These are phyloP conservation scores for Myriosclerotinia scirpicola DNA, from an alignment of 2,329 filamentous ascomycete genomes.

Conservation along the genomic window DNA sequence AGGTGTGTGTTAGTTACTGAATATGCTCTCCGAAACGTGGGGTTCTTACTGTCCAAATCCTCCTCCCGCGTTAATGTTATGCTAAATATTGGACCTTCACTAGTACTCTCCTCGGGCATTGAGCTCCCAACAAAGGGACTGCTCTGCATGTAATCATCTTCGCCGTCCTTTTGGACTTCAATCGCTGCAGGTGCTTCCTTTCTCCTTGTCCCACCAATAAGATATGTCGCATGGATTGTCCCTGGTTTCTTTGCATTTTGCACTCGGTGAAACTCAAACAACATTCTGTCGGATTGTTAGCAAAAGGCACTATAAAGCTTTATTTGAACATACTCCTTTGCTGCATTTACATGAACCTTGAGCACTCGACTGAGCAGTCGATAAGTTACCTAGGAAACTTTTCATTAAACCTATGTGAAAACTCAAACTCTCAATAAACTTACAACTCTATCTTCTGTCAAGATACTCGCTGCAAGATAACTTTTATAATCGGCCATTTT, in stretches of 20 bases:
- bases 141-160: constrained; percentile 66
- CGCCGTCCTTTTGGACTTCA: constrained; percentile 52
- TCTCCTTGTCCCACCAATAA: constrained; percentile 70
- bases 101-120: constrained; percentile 52
- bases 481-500: constrained; percentile 40
- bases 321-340: constrained; percentile 68
- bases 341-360: constrained; percentile 79
- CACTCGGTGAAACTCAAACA: constrained; percentile 78
- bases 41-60: constrained; percentile 60
- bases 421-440: constrained; percentile 8
- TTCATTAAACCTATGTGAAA: constrained; percentile 1
- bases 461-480: constrained; percentile 40
- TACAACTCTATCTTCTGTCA: constrained; percentile 42
- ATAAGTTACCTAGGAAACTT: constrained; percentile 73
- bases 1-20: constrained; percentile 26
- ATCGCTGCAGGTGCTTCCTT: constrained; percentile 42
- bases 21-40: constrained; percentile 25
- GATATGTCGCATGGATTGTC: constrained; percentile 87
- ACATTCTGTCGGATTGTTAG: constrained; percentile 60
- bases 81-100: constrained; percentile 55
- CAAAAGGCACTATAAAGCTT: background rate
- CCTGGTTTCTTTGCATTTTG: constrained; percentile 74
- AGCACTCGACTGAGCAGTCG: constrained; percentile 78
- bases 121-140: constrained; percentile 68
- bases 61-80: constrained; percentile 72